A percentile compares a stretch with the other conserved stretches of the same genome.
These are phyloP conservation scores for Podospora pseudopauciseta DNA, from an alignment of 495 filamentous ascomycete species.

Conservation along the genomic window DNA sequence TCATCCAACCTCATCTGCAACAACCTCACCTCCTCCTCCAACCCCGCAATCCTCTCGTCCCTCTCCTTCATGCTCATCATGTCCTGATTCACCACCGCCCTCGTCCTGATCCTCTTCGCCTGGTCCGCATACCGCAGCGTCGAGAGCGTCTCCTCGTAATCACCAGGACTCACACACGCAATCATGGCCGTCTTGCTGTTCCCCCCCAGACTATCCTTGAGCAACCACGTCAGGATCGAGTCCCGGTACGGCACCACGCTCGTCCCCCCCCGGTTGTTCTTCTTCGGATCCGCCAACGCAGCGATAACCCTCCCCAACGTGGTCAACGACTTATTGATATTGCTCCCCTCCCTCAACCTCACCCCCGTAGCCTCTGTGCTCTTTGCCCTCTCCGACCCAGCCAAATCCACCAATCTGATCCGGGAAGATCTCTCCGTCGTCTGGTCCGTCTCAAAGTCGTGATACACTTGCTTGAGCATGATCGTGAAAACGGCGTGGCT, in stretches of 20 bases:
- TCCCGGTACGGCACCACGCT: conserved; percentile 87
- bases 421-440: conserved; percentile 91
- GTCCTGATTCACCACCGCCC: conserved; percentile 93
- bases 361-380: conserved; percentile 90
- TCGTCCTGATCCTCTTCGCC: conserved; percentile 95
- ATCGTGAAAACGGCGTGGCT: conserved; percentile 98
- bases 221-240: conserved; percentile 93
- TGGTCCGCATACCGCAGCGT: conserved; percentile 97
- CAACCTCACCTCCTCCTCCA: conserved; percentile 85
- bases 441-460: conserved; percentile 89
- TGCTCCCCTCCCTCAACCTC: conserved; percentile 87
- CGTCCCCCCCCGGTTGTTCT: conserved; percentile 34
- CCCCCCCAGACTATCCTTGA: conserved; percentile 91
- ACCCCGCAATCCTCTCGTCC: conserved; percentile 87
- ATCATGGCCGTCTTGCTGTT: conserved; percentile 99
- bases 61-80: conserved; percentile 80
- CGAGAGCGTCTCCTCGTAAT: conserved; percentile 96
- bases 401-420: conserved; percentile 93
- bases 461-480: conserved; percentile 89
- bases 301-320: conserved; percentile 95
- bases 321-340: conserved; percentile 98
- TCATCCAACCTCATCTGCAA: conserved; percentile 71
- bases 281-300: conserved; percentile 83
- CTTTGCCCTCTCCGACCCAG: conserved; percentile 92
- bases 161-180: conserved; percentile 88